A percentile compares a stretch with the other conserved stretches of the same genome.
Conservation (phyloP, 768 basidiomycete genomes). For the Hortiboletus campestris region DNA sequence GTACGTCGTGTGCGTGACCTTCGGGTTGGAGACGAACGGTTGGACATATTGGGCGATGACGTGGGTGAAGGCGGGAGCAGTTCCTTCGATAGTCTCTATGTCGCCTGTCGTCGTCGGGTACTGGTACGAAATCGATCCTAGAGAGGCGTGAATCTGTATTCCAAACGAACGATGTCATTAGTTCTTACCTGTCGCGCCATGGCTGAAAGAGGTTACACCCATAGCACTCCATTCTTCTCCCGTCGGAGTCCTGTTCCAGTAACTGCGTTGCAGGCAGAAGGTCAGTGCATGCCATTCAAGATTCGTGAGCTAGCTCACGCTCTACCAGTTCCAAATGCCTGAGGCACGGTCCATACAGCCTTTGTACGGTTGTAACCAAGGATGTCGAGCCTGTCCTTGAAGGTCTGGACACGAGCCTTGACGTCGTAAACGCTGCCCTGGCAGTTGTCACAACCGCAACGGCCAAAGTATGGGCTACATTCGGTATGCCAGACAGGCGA, state of each 20-base stretch:
- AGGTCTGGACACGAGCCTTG: constrained; percentile 62
- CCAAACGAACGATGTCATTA: neutral
- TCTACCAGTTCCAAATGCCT: constrained; percentile 60
- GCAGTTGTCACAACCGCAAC: constrained; percentile 74
- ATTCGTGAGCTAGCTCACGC: constrained; percentile 19
- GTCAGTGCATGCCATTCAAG: neutral
- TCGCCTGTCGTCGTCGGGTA: constrained; percentile 23
- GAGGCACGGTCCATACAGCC: constrained; percentile 75
- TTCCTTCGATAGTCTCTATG: constrained; percentile 24
- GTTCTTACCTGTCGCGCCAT: constrained; percentile 25
- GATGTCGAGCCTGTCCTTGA: constrained; percentile 52
- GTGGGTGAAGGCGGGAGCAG: neutral
- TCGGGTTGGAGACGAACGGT: constrained; percentile 18
- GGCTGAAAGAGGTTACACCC: constrained; percentile 22
- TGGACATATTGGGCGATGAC: constrained; percentile 6
- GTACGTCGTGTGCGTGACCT: neutral
- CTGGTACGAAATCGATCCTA: constrained; percentile 30
- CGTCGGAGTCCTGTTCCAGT: constrained; percentile 28
- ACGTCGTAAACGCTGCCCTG: constrained; percentile 66
- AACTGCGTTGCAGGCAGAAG: constrained; percentile 10
- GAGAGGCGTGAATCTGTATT: neutral
- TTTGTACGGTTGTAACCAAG: constrained; percentile 61
- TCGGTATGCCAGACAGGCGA: constrained; percentile 58
- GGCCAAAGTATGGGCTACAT: constrained; percentile 65
- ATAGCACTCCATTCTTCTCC: constrained; percentile 29